Evolutionary conservation across 768 basidiomycete species (phyloP).

Genomic region (Suillus subalutaceus): DNA sequence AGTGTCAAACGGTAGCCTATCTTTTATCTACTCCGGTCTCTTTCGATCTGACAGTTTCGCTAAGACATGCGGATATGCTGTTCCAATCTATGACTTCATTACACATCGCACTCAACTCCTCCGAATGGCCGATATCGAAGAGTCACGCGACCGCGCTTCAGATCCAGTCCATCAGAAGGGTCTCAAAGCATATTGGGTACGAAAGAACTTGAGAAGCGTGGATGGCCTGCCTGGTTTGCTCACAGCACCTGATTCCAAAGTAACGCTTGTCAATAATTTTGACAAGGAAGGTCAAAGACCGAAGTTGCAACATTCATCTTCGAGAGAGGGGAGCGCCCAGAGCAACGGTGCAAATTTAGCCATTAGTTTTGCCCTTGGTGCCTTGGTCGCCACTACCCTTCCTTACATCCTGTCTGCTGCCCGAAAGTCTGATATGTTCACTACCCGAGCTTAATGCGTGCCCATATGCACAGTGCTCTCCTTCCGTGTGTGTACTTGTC

Average conservation of each 20-base stretch:
- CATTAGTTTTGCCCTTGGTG: constrained; percentile 24
- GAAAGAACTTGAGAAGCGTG: constrained; percentile 50
- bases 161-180: constrained; percentile 30
- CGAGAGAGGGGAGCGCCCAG: background rate
- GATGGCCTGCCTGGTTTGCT: constrained; percentile 61
- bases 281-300: constrained; percentile 19
- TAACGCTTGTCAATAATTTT: constrained; percentile 21
- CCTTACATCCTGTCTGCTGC: background rate
- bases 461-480: background rate
- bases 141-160: constrained; percentile 39
- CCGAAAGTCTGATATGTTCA: background rate
- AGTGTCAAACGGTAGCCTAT: constrained; percentile 48
- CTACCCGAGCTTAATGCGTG: constrained; percentile 2
- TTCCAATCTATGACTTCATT: constrained; percentile 63
- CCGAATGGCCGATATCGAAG: constrained; percentile 43
- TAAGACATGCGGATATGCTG: constrained; percentile 68
- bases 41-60: background rate
- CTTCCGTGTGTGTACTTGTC: background rate
- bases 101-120: constrained; percentile 56
- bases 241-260: constrained; percentile 23
- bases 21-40: background rate
- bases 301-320: constrained; percentile 4
- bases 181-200: constrained; percentile 55
- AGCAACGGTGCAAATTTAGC: constrained; percentile 8
- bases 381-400: constrained; percentile 14